Conservation (phyloP, 441 rosid species). For the Jatropha multifida region DNA sequence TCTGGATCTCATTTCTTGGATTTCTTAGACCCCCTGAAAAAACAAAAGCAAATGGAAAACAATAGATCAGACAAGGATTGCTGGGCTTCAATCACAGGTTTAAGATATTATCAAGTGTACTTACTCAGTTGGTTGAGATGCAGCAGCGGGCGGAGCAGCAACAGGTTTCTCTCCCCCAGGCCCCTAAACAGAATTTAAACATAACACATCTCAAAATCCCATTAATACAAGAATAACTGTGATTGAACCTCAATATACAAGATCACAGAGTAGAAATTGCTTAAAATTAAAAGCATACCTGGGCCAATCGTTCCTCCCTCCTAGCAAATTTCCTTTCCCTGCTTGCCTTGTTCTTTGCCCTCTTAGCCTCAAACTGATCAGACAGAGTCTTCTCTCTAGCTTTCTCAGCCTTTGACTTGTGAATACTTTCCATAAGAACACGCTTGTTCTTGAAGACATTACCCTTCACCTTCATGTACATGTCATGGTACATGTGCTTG, state of each 20-base stretch:
- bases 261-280: too few species aligned
- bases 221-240: too few species aligned
- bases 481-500: constrained; percentile 83
- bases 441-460: constrained; percentile 85
- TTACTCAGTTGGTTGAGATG: constrained; percentile 45
- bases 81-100: background rate
- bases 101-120: constrained; percentile 9
- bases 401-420: constrained; percentile 82
- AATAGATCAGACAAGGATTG: background rate
- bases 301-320: constrained; percentile 63
- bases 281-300: constrained; percentile 22
- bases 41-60: background rate
- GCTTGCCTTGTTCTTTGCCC: constrained; percentile 88
- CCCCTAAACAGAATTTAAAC: constrained; percentile 42
- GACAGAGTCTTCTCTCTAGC: constrained; percentile 81
- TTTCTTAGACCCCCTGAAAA: constrained; percentile 58
- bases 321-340: constrained; percentile 75
- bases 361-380: constrained; percentile 84
- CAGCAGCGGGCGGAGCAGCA: constrained; percentile 40
- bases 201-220: background rate
- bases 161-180: constrained; percentile 53
- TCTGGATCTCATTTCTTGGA: constrained; percentile 50
- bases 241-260: too few species aligned
- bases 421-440: constrained; percentile 81
- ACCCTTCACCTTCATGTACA: constrained; percentile 91